Evolutionary conservation across 208 protist genomes (phyloP).

Genomic region (Angomonas deanei): DNA sequence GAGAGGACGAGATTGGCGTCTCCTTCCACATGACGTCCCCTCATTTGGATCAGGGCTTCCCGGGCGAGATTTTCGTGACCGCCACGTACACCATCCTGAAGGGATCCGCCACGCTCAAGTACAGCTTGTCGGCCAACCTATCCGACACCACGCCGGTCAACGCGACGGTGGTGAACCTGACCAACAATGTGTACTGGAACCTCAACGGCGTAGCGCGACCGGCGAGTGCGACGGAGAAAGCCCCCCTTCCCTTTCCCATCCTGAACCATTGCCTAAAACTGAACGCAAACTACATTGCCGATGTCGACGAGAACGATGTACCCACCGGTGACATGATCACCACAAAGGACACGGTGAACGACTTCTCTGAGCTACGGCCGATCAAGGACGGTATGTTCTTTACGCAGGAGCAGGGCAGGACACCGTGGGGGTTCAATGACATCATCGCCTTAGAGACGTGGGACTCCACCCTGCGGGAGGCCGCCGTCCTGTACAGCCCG

Average conservation of each 20-base stretch:
- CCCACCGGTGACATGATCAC: constrained; percentile 38
- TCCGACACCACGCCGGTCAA: constrained; percentile 48
- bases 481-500: constrained; percentile 58
- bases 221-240: constrained; percentile 3
- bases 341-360: constrained; percentile 36
- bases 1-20: constrained; percentile 61
- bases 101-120: constrained; percentile 42
- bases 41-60: constrained; percentile 78
- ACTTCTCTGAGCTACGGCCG: constrained; percentile 41
- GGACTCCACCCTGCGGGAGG: constrained; percentile 63
- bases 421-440: constrained; percentile 66
- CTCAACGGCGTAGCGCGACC: constrained; percentile 60
- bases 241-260: constrained; percentile 30
- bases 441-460: constrained; percentile 63
- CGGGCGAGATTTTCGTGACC: constrained; percentile 62
- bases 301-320: constrained; percentile 34
- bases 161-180: constrained; percentile 69
- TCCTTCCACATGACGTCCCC: constrained; percentile 63
- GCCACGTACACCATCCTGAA: constrained; percentile 66
- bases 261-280: constrained; percentile 55
- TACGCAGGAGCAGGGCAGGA: constrained; percentile 26
- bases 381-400: constrained; percentile 48
- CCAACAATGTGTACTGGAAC: constrained; percentile 81
- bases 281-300: constrained; percentile 39
- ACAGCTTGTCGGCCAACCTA: constrained; percentile 39